Percentiles rank a stretch among this genome's conserved stretches.
phyloP scores from a whole-genome alignment of 2,329 filamentous ascomycete genomes.

The Alternaria postmessia region DNA sequence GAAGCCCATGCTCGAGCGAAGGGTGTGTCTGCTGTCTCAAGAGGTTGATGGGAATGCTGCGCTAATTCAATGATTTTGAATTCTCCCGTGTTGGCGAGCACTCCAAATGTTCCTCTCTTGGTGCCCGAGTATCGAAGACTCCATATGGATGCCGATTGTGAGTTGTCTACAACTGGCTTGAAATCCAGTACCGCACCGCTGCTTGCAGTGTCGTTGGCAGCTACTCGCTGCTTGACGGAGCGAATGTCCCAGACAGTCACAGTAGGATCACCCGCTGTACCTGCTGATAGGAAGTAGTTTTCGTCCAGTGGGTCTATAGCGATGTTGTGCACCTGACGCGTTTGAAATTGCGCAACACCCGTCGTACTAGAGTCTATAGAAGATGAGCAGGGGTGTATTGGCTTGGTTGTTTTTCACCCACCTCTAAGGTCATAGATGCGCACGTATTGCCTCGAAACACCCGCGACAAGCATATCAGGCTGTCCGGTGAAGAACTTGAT shows the following conservation, averaged over 20 bases:
- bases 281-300: constrained; percentile 84
- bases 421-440: constrained; percentile 81
- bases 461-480: constrained; percentile 77
- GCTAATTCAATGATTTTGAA: constrained; percentile 65
- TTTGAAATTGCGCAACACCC: constrained; percentile 60
- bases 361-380: constrained; percentile 51
- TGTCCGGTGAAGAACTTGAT: constrained; percentile 82
- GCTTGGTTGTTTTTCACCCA: constrained; percentile 52
- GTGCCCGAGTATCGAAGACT: constrained; percentile 68
- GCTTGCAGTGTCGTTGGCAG: constrained; percentile 61
- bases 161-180: constrained; percentile 61
- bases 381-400: constrained; percentile 21
- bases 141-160: constrained; percentile 64
- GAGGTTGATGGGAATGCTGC: constrained; percentile 55
- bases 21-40: constrained; percentile 28
- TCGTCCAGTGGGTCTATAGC: constrained; percentile 81
- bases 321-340: constrained; percentile 70
- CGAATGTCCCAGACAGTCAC: constrained; percentile 82
- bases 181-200: constrained; percentile 65
- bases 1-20: constrained; percentile 50
- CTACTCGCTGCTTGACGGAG: constrained; percentile 47
- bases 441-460: constrained; percentile 77
- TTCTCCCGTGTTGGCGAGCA: constrained; percentile 67
- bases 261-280: constrained; percentile 74
- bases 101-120: constrained; percentile 65